phyloP scores from a whole-genome alignment of 176 grass and related monocot species.

The Ananas comosus region DNA sequence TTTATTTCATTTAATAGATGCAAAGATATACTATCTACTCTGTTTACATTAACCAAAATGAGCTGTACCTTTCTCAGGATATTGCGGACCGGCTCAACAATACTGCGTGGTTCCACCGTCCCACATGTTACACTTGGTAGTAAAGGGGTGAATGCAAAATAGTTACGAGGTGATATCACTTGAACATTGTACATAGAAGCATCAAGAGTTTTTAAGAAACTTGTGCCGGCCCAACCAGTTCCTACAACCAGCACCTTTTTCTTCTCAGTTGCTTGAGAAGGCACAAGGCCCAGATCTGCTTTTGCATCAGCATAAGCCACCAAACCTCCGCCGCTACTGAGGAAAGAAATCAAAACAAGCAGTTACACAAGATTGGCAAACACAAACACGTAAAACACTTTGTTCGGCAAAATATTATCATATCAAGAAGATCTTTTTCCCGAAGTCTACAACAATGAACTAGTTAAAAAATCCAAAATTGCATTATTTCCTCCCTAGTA shows the following conservation, averaged over 20 bases:
- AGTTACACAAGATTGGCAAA: not conserved
- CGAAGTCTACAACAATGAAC: too few species aligned
- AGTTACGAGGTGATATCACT: slow-evolving; percentile 88
- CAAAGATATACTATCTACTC: not conserved
- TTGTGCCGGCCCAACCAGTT: slow-evolving; percentile 86
- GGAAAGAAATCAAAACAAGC: slow-evolving; percentile 16
- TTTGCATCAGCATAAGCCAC: slow-evolving; percentile 70
- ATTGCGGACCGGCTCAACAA: slow-evolving; percentile 79
- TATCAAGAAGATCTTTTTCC: not conserved
- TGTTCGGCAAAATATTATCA: not conserved
- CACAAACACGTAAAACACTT: not conserved
- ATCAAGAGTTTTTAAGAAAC: slow-evolving; percentile 78
- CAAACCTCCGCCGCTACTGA: slow-evolving; percentile 60
- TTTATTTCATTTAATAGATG: not conserved
- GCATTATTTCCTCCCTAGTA: too few species aligned
- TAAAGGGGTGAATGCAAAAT: slow-evolving; percentile 82
- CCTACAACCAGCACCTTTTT: slow-evolving; percentile 88
- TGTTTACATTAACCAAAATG: not conserved
- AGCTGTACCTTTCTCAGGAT: slow-evolving; percentile 65
- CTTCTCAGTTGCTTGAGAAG: slow-evolving; percentile 27
- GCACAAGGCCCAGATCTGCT: slow-evolving; percentile 27
- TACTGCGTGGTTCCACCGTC: slow-evolving; percentile 85
- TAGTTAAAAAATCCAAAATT: too few species aligned
- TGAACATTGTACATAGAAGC: slow-evolving; percentile 73
- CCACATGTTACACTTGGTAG: slow-evolving; percentile 91